Evolutionary conservation across 73 alveolate genomes (phyloP), one percentile per base, ranked within the genome.

Genomic region (Durusdinium trenchii): DNA sequence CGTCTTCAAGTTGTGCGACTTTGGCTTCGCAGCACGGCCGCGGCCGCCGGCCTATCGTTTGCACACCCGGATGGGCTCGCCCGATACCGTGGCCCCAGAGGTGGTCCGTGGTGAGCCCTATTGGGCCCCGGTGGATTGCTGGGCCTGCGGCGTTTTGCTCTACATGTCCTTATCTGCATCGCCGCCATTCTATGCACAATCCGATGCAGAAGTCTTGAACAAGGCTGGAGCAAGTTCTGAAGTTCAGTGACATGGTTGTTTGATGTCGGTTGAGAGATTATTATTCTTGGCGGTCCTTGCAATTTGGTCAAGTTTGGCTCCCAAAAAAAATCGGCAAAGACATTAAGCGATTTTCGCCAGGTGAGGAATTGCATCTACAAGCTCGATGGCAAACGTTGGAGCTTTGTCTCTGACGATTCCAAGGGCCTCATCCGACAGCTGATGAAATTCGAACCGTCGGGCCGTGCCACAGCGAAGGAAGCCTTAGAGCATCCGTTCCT

Each of bases 21-120:
- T 87, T 50, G 95, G 95, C 67, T 87, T 87, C 69, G 95, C 95
- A 6, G 95, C 95, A 26, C 95, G 95, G 4, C 95, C 95, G 18
- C 64, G 76, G 28, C 95, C 95, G 30, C 95, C 95, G 38, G 30
- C 76, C 62, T 87, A 69, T 57, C 90, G 98, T 45, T 32, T 91
- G 57, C 52, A 57, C 76, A 71, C 86, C 10, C 98, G 98, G n/a
- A 69, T 91, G 98, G 98, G 98, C 26, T 91, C 98, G n/a, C 98
- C 98, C 30, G 98, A 91, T 57, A 91, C 98, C 54, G 98, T 91
- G 76, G 98, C 98, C 0, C 98, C 98, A 7, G 98, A 91, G 50
- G 98, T 91, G 61, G 95, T 87, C 40, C 40, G 95, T 20, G 95
- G 95, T 30, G 85, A 87, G 40, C 47, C 95, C 9, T 87, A 87